Conservation (phyloP, 2,329 filamentous ascomycete species). For the Exophiala sp. region DNA sequence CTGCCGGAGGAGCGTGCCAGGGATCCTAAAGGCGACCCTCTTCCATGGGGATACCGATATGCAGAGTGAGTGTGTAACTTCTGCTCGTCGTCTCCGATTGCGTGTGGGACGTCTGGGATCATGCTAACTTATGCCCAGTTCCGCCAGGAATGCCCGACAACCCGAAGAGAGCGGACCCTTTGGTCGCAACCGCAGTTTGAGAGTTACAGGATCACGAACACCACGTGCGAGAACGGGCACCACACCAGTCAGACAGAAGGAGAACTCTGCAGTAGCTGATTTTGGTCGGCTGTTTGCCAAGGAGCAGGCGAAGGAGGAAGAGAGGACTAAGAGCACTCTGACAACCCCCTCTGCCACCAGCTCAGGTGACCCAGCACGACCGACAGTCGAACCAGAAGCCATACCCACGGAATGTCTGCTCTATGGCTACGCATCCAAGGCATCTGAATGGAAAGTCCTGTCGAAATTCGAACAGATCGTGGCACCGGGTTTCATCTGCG, state of each 20-base stretch:
- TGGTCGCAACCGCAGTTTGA: constrained; percentile 46
- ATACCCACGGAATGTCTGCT: constrained; percentile 71
- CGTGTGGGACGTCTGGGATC: too few relatives aligned
- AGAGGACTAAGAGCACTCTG: constrained; percentile 17
- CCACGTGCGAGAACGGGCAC: constrained; percentile 55
- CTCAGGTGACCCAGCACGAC: constrained; percentile 25
- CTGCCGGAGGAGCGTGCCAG: constrained; percentile 57
- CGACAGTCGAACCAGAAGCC: constrained; percentile 35
- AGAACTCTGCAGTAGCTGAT: constrained; percentile 49
- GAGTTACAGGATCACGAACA: constrained; percentile 38
- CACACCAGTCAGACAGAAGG: constrained; percentile 46
- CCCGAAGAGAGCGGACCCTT: constrained; percentile 59
- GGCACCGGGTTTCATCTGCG: constrained; percentile 65
- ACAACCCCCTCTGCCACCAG: constrained; percentile 8
- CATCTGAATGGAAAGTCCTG: constrained; percentile 72
- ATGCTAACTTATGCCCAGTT: constrained; percentile 32
- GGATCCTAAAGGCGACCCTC: constrained; percentile 52
- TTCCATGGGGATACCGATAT: constrained; percentile 60
- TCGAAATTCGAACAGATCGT: constrained; percentile 75
- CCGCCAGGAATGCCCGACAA: constrained; percentile 47
- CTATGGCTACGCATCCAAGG: constrained; percentile 70
- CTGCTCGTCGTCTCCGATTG: neutral
- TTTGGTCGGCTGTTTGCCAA: constrained; percentile 43
- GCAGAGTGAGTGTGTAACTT: constrained; percentile 49
- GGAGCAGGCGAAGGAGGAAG: constrained; percentile 40